Conservation (phyloP, 345 rosid genomes). For the Salix purpurea region DNA sequence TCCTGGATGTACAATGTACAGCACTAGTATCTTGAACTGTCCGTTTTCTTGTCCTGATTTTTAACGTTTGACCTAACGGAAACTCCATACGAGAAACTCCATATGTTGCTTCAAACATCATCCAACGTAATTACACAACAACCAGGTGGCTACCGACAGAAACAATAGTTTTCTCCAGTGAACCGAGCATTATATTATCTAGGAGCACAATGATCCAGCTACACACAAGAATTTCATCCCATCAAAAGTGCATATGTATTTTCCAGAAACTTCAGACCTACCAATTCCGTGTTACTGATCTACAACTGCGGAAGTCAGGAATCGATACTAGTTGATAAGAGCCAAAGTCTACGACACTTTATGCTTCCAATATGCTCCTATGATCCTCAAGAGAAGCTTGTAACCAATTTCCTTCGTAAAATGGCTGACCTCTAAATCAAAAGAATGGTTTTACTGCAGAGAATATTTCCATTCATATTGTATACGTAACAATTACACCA, state of each 20-base stretch:
- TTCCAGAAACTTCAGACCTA: neutral
- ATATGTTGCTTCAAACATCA: neutral
- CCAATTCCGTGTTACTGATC: neutral
- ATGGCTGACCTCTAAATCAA: neutral
- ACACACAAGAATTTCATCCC: neutral
- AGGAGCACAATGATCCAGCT: neutral
- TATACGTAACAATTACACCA: neutral
- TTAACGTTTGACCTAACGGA: neutral
- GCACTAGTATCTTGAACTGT: neutral
- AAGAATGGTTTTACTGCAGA: neutral
- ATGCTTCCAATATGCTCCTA: neutral
- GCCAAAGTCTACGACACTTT: neutral
- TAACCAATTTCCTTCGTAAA: neutral
- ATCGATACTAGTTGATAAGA: neutral
- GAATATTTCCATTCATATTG: neutral
- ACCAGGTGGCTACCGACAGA: neutral
- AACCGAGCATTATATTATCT: neutral
- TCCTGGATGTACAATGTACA: neutral
- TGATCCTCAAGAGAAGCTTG: neutral
- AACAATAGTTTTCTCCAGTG: neutral
- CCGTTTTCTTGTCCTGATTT: neutral
- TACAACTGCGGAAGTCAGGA: neutral
- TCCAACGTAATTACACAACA: too few species aligned
- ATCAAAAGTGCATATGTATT: neutral
- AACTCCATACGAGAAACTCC: neutral